Percentiles rank a stretch among this genome's conserved stretches.
Evolutionary conservation across 345 rosid genomes (phyloP).

Genomic region (Psidium guajava): DNA sequence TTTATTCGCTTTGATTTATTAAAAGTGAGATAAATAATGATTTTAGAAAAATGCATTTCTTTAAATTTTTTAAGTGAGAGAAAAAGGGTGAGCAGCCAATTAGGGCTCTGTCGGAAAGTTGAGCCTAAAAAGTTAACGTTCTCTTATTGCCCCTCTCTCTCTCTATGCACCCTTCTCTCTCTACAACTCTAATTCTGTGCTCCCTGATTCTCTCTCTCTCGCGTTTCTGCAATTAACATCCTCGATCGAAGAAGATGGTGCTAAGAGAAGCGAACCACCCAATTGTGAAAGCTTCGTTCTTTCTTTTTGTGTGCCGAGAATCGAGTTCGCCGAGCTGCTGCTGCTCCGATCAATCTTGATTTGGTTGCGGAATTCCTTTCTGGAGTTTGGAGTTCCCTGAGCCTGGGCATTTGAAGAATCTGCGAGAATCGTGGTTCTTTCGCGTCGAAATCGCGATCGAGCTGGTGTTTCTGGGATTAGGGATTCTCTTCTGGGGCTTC

Average conservation of each 20-base stretch:
- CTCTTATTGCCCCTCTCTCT: neutral
- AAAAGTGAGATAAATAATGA: too few relatives aligned
- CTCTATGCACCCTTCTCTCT: too few relatives aligned
- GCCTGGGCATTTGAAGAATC: too few relatives aligned
- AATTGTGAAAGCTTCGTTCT: neutral
- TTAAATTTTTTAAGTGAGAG: constrained; percentile 1
- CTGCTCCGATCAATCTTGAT: neutral
- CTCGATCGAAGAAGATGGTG: neutral
- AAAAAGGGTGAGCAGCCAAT: neutral
- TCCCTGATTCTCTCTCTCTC: neutral
- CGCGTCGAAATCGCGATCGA: too few relatives aligned
- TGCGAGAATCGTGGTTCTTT: too few relatives aligned
- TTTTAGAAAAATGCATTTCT: too few relatives aligned
- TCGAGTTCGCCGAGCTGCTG: neutral
- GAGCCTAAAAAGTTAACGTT: constrained; percentile 12
- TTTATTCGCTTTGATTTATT: too few relatives aligned
- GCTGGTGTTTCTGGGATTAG: too few relatives aligned
- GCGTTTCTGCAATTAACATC: neutral
- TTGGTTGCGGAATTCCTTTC: neutral
- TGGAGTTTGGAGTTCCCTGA: too few relatives aligned
- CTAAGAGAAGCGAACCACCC: neutral
- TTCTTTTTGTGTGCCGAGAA: too few relatives aligned
- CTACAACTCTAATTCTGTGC: neutral
- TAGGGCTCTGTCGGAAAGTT: constrained; percentile 25
- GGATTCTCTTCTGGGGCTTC: neutral